A percentile compares a stretch with the other conserved stretches of the same genome.
Evolutionary conservation across 495 filamentous ascomycete species (phyloP).

Genomic region (Podospora sp.): DNA sequence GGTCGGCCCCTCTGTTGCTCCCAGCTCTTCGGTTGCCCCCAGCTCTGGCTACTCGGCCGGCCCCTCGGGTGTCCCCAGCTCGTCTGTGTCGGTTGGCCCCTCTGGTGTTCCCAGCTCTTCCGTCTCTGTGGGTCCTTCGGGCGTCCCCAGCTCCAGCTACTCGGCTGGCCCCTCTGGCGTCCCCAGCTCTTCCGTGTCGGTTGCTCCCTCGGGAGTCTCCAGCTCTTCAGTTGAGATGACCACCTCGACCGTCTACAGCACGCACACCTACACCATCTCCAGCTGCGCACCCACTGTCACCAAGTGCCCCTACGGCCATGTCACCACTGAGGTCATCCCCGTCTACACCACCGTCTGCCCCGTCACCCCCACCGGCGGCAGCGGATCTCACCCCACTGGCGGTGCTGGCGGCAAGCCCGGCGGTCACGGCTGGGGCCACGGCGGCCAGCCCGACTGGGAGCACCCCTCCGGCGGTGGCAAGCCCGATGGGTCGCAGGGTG

Average conservation of each 20-base stretch:
- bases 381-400: neutral
- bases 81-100: neutral
- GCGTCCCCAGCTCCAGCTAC: neutral
- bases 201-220: neutral
- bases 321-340: conserved; percentile 59
- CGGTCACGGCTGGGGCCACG: conserved; percentile 4
- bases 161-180: neutral
- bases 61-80: neutral
- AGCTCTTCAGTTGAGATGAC: conserved; percentile 38
- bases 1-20: neutral
- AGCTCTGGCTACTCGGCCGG: no score
- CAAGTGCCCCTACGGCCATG: conserved; percentile 59
- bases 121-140: neutral
- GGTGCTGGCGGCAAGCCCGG: conserved; percentile 1
- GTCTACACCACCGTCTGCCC: conserved; percentile 64
- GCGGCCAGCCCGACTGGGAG: neutral
- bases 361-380: conserved; percentile 29
- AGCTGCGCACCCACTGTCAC: conserved; percentile 61
- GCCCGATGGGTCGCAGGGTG: neutral
- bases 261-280: conserved; percentile 59
- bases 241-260: conserved; percentile 63
- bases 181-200: neutral
- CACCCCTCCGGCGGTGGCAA: neutral
- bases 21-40: neutral
- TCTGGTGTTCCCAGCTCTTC: neutral